phyloP scores from a whole-genome alignment of 2,329 filamentous ascomycete species.

The Tricladium varicosporioides region DNA sequence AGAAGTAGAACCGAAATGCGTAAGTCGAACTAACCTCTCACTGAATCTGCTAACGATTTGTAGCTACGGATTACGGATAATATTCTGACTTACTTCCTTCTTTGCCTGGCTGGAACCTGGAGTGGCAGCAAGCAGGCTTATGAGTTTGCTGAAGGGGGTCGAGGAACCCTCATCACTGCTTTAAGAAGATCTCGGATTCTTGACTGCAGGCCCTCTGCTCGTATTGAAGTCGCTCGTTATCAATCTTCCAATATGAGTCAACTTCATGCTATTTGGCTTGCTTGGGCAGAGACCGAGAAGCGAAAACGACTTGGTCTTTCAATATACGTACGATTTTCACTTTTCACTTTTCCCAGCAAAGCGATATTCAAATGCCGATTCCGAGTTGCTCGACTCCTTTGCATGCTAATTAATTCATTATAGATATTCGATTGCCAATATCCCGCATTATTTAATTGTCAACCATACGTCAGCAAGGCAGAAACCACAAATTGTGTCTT shows the following conservation, averaged over 20 bases:
- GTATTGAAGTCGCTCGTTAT: conserved; percentile 18
- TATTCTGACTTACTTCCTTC: conserved; percentile 29
- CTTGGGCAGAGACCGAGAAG: conserved; percentile 33
- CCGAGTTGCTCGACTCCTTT: too few species aligned
- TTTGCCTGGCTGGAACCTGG: conserved; percentile 30
- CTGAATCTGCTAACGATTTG: conserved; percentile 4
- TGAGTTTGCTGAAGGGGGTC: conserved; percentile 30
- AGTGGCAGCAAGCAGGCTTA: conserved; percentile 30
- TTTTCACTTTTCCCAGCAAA: too few species aligned
- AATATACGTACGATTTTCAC: conserved; percentile 32
- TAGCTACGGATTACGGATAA: conserved; percentile 29
- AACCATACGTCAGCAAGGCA: conserved; percentile 30
- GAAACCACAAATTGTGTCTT: conserved; percentile 33
- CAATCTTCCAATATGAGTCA: conserved; percentile 17
- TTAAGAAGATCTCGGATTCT: conserved; percentile 27
- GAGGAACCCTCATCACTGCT: conserved; percentile 29
- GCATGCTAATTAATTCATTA: not conserved
- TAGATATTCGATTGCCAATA: conserved; percentile 32
- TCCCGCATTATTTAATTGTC: conserved; percentile 30
- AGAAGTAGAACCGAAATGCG: conserved; percentile 27
- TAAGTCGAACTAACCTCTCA: conserved; percentile 7
- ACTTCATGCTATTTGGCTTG: conserved; percentile 25
- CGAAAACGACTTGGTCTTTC: conserved; percentile 29
- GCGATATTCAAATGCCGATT: too few species aligned
- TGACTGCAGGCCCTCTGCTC: conserved; percentile 26